These are phyloP conservation scores for Themeda triandra DNA, from an alignment of 176 grass and related monocot genomes.

Conservation along the genomic window DNA sequence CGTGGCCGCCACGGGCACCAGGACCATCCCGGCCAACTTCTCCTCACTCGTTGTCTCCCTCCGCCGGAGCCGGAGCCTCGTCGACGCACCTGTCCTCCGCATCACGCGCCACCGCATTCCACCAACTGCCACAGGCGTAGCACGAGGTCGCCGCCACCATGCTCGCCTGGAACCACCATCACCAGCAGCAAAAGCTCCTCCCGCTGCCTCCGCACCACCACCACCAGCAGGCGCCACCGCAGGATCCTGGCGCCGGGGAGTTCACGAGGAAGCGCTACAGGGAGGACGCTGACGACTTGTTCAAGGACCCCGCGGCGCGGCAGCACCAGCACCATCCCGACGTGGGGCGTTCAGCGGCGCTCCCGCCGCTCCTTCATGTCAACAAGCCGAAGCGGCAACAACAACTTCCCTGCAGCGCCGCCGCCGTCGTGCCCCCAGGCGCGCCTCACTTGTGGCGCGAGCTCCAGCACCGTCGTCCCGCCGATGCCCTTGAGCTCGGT, in stretches of 20 bases:
- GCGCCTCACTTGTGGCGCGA: no score
- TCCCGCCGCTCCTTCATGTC: constrained; percentile 71
- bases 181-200: not conserved
- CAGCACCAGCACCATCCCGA: constrained; percentile 20
- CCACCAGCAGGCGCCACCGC: constrained; percentile 1
- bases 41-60: constrained; percentile 80
- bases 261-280: constrained; percentile 88
- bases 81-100: no score
- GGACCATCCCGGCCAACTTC: constrained; percentile 92
- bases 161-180: constrained; percentile 73
- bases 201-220: not conserved
- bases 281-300: constrained; percentile 75
- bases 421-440: no score
- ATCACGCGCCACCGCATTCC: no score
- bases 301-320: constrained; percentile 74
- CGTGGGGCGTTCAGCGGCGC: constrained; percentile 36
- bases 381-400: constrained; percentile 35
- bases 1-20: constrained; percentile 82
- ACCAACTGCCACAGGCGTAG: constrained; percentile 41
- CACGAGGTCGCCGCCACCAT: constrained; percentile 69
- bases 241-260: constrained; percentile 46
- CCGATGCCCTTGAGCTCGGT: no score
- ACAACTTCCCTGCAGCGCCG: constrained; percentile 49
- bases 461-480: no score
- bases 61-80: constrained; percentile 38